phyloP scores from a whole-genome alignment of 177 flowering plant genomes.

The Vitis hybrid region DNA sequence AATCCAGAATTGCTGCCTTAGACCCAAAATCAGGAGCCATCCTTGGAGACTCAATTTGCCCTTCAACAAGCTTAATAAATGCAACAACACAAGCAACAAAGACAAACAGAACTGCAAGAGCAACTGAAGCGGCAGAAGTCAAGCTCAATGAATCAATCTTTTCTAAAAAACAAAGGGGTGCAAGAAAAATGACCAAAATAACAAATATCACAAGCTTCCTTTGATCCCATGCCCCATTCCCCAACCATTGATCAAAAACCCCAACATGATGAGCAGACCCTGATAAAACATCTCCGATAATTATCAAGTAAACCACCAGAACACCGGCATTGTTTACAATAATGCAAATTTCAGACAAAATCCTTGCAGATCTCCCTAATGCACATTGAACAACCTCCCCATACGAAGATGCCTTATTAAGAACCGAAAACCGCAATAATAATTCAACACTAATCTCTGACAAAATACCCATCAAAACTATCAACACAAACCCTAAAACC shows the following conservation, averaged over 20 bases:
- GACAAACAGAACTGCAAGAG: constrained; percentile 86
- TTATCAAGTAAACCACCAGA: constrained; percentile 91
- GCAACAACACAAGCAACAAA: constrained; percentile 64
- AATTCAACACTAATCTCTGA: constrained; percentile 85
- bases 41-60: constrained; percentile 65
- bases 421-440: constrained; percentile 64
- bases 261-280: constrained; percentile 79
- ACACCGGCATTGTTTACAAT: constrained; percentile 88
- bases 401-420: constrained; percentile 63
- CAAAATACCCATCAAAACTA: constrained; percentile 72
- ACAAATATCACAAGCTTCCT: constrained; percentile 67
- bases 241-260: constrained; percentile 86
- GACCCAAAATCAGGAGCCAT: constrained; percentile 86
- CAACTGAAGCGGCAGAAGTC: constrained; percentile 94
- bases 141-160: constrained; percentile 90
- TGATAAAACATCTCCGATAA: constrained; percentile 94
- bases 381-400: constrained; percentile 87
- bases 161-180: constrained; percentile 76
- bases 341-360: constrained; percentile 80
- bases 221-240: constrained; percentile 87
- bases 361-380: constrained; percentile 59
- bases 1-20: constrained; percentile 67
- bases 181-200: constrained; percentile 62
- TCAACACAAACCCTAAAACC: constrained; percentile 60
- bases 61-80: constrained; percentile 71